phyloP scores from a whole-genome alignment of 352 stramenopile species.

The Phytopythium boreale region DNA sequence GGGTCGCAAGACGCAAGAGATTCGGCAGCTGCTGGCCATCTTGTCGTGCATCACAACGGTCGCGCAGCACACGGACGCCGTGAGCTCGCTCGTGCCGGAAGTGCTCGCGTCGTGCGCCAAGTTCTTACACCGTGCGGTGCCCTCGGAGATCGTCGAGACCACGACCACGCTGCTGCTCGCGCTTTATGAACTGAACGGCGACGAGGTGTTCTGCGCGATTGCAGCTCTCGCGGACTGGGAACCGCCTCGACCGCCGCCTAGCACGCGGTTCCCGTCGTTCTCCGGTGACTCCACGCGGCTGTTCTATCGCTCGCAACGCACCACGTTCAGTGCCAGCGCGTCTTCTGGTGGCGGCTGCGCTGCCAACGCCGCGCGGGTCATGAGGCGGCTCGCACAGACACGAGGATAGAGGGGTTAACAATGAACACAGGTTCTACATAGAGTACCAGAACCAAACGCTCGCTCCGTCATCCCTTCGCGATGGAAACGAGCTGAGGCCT shows the following conservation, averaged over 20 bases:
- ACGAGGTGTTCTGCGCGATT: conserved; percentile 69
- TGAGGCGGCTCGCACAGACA: background rate
- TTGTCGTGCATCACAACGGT: conserved; percentile 55
- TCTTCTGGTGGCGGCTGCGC: background rate
- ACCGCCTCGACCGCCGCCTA: conserved; percentile 36
- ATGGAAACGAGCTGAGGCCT: background rate
- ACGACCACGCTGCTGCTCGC: conserved; percentile 40
- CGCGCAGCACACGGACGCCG: conserved; percentile 30
- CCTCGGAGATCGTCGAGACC: conserved; percentile 30
- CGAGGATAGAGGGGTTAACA: background rate
- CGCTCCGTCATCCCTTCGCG: background rate
- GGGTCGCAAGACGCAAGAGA: conserved; percentile 52
- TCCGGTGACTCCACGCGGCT: conserved; percentile 18
- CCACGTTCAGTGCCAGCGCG: background rate
- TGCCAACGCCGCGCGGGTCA: background rate
- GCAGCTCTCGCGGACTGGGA: conserved; percentile 49
- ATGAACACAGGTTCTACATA: background rate
- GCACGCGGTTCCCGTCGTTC: conserved; percentile 33
- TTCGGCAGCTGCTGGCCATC: conserved; percentile 51
- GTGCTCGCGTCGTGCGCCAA: conserved; percentile 37
- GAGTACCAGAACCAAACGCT: background rate
- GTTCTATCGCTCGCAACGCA: conserved; percentile 25
- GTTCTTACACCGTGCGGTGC: conserved; percentile 38
- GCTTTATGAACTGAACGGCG: conserved; percentile 54
- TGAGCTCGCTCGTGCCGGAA: conserved; percentile 61